A percentile compares a stretch with the other conserved stretches of the same genome.
These are phyloP conservation scores for Mycena indigotica DNA, from an alignment of 768 basidiomycete species.

Conservation along the genomic window DNA sequence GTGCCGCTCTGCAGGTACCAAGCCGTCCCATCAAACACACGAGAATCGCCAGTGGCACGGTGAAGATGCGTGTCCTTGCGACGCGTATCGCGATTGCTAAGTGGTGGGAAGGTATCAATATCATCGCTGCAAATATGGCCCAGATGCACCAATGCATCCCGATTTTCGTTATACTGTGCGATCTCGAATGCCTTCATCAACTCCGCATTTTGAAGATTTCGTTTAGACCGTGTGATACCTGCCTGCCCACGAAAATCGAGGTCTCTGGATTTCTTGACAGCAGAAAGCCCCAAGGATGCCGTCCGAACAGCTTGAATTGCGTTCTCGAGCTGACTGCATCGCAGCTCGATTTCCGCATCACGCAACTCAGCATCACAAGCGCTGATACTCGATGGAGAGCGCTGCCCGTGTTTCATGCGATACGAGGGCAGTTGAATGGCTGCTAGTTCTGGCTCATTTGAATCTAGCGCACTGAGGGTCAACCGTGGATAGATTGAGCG, in stretches of 20 bases:
- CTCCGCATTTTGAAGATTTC: slow-evolving; percentile 1
- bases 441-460: slow-evolving; percentile 7
- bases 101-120: too few relatives aligned
- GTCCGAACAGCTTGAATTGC: neutral
- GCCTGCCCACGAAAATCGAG: slow-evolving; percentile 8
- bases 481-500: neutral
- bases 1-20: too few relatives aligned
- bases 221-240: slow-evolving; percentile 1
- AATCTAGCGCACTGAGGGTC: slow-evolving; percentile 3
- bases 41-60: too few relatives aligned
- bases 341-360: neutral
- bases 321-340: neutral
- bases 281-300: slow-evolving; percentile 4
- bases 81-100: too few relatives aligned
- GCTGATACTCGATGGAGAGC: neutral
- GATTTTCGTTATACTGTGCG: slow-evolving; percentile 7
- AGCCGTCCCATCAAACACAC: too few relatives aligned
- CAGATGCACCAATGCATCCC: slow-evolving; percentile 1
- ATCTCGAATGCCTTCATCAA: slow-evolving; percentile 8
- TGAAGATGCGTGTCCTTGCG: too few relatives aligned
- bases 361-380: neutral
- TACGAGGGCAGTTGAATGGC: neutral
- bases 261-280: neutral
- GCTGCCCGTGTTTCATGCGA: neutral
- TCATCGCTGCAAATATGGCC: too few relatives aligned